These are phyloP conservation scores for Paramecium pentaurelia DNA, from an alignment of 73 alveolate genomes.

Conservation along the genomic window DNA sequence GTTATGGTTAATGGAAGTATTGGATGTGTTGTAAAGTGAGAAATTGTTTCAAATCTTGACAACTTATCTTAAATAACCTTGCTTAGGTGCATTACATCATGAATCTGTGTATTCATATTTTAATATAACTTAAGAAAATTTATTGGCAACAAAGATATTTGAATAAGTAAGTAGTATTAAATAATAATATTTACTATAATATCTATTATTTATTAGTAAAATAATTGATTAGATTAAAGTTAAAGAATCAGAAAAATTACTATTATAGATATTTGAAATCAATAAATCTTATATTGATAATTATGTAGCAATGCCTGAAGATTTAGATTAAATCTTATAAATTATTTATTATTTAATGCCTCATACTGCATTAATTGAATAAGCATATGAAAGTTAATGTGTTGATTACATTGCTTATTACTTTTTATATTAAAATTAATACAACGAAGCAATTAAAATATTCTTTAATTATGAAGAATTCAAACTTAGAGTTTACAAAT, in stretches of 20 bases:
- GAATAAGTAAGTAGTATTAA: neutral
- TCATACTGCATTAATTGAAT: neutral
- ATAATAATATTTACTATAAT: neutral
- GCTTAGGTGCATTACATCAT: neutral
- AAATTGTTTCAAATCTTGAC: neutral
- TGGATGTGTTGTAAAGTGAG: neutral
- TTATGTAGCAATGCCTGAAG: constrained; percentile 24
- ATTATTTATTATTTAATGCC: constrained; percentile 28
- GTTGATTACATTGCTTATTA: constrained; percentile 22
- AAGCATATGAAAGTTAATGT: neutral
- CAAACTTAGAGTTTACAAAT: neutral
- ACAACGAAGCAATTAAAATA: neutral
- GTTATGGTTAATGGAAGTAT: constrained; percentile 33
- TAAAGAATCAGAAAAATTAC: neutral
- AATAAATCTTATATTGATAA: constrained; percentile 9
- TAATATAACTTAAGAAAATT: neutral
- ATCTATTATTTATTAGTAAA: neutral
- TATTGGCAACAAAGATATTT: neutral
- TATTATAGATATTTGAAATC: neutral
- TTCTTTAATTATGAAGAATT: neutral
- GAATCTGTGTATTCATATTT: constrained; percentile 12
- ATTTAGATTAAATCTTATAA: neutral
- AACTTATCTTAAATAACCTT: neutral
- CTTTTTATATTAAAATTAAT: neutral
- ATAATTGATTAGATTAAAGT: neutral